A percentile compares a stretch with the other conserved stretches of the same genome.
These are phyloP conservation scores for Nicotiana attenuata DNA, from an alignment of 257 asterid species.

Conservation along the genomic window DNA sequence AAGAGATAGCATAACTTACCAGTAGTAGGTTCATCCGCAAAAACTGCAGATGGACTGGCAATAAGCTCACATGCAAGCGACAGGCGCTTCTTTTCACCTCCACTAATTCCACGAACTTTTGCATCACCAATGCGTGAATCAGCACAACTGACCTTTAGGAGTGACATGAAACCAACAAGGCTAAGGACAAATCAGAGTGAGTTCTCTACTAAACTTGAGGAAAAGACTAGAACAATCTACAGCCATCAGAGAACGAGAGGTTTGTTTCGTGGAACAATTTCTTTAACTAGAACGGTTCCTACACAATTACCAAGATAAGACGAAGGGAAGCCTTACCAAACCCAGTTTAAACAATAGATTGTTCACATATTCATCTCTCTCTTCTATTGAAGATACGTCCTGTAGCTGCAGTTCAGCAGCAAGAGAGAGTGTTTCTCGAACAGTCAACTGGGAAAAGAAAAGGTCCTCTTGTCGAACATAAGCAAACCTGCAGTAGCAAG, in stretches of 20 bases:
- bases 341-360: slow-evolving; percentile 73
- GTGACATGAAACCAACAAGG: slow-evolving; percentile 21
- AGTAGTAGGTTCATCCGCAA: slow-evolving; percentile 98
- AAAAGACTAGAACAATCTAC: not conserved
- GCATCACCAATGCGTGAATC: slow-evolving; percentile 96
- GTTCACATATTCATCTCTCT: slow-evolving; percentile 73
- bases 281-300: not conserved
- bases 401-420: slow-evolving; percentile 96
- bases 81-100: slow-evolving; percentile 95
- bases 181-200: slow-evolving; percentile 9
- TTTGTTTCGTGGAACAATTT: not conserved
- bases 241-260: not conserved
- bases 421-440: slow-evolving; percentile 89
- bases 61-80: slow-evolving; percentile 95
- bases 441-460: slow-evolving; percentile 95
- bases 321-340: slow-evolving; percentile 52
- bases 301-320: not conserved
- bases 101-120: slow-evolving; percentile 96
- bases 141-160: slow-evolving; percentile 77
- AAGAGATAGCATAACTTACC: slow-evolving; percentile 29
- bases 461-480: slow-evolving; percentile 94
- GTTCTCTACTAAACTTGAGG: not conserved
- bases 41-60: slow-evolving; percentile 95
- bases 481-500: slow-evolving; percentile 60
- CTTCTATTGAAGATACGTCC: slow-evolving; percentile 60